phyloP scores from a whole-genome alignment of 768 basidiomycete species.

The Botryobasidium botryosum region DNA sequence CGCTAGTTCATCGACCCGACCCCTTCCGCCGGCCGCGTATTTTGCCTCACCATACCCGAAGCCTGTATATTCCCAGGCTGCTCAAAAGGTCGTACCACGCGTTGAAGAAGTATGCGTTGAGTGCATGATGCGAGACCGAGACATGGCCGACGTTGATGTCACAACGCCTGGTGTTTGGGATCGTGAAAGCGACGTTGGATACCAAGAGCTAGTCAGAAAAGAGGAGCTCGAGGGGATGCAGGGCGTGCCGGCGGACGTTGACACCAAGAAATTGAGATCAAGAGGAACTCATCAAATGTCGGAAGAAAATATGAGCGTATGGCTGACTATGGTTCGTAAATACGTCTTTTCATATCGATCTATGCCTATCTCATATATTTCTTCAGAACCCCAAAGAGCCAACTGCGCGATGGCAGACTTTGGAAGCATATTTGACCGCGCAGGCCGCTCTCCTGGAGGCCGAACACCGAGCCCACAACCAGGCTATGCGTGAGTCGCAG shows the following conservation, averaged over 20 bases:
- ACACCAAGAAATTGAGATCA: conserved; percentile 28
- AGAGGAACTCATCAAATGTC: conserved; percentile 53
- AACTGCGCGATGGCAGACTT: conserved; percentile 62
- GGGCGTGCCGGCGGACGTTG: not conserved
- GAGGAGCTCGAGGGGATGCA: conserved; percentile 48
- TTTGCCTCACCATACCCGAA: too few species aligned
- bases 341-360: not conserved
- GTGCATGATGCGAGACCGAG: conserved; percentile 96
- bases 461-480: conserved; percentile 61
- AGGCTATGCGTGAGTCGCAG: conserved; percentile 61
- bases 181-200: conserved; percentile 68
- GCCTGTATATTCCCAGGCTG: not conserved
- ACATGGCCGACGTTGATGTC: conserved; percentile 93
- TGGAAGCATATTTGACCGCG: conserved; percentile 65
- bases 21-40: too few species aligned
- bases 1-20: too few species aligned
- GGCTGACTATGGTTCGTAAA: conserved; percentile 52
- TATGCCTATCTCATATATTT: not conserved
- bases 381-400: conserved; percentile 81
- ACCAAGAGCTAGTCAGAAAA: conserved; percentile 53
- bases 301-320: conserved; percentile 65
- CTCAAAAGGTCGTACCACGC: conserved; percentile 12
- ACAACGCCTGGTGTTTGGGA: conserved; percentile 79
- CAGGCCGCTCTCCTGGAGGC: conserved; percentile 70
- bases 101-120: conserved; percentile 73